A percentile compares a stretch with the other conserved stretches of the same genome.
These are phyloP conservation scores for Lindgomyces ingoldianus DNA, from an alignment of 495 filamentous ascomycete species.

Conservation along the genomic window DNA sequence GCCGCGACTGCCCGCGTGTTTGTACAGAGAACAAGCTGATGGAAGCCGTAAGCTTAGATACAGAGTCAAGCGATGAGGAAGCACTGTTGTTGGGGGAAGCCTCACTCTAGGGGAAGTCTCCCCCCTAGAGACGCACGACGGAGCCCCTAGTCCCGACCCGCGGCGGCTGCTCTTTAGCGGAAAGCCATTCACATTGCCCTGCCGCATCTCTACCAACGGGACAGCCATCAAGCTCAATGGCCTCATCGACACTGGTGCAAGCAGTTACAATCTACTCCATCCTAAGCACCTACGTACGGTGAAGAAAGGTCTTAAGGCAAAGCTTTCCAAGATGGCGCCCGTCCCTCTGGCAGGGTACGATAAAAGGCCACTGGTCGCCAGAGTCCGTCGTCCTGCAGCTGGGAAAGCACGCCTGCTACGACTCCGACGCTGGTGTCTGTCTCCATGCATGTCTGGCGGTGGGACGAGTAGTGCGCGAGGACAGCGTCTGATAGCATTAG, in stretches of 20 bases:
- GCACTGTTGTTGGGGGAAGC: neutral
- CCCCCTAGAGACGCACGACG: neutral
- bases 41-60: neutral
- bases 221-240: neutral
- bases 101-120: conserved; percentile 1
- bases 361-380: conserved; percentile 40
- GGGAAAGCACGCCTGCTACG: conserved; percentile 34
- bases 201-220: neutral
- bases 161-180: neutral
- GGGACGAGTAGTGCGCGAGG: conserved; percentile 37
- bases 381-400: conserved; percentile 34
- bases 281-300: neutral
- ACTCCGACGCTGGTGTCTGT: conserved; percentile 14
- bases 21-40: neutral
- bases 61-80: neutral
- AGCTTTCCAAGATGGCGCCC: neutral
- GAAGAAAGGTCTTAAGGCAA: neutral
- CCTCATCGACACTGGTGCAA: neutral
- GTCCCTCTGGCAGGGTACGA: neutral
- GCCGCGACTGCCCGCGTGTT: neutral
- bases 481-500: conserved; percentile 47
- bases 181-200: neutral
- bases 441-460: conserved; percentile 33
- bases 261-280: neutral
- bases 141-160: neutral